These are phyloP conservation scores for Aspergillus bombycis DNA, from an alignment of 2,329 filamentous ascomycete species.

Conservation along the genomic window DNA sequence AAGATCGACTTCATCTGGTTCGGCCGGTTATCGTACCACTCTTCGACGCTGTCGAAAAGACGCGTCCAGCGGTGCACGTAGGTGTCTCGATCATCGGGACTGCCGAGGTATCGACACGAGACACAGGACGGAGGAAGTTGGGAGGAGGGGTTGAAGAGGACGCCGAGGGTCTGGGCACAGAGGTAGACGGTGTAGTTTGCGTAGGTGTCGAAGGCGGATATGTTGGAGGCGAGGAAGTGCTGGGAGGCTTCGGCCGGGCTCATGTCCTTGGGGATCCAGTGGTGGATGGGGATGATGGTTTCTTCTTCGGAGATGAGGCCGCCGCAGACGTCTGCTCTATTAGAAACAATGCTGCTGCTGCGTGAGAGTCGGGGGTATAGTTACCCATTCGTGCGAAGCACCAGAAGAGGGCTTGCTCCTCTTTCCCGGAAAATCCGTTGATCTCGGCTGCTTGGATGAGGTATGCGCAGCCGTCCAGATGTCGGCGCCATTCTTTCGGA, in stretches of 20 bases:
- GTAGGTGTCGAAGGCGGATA: constrained; percentile 48
- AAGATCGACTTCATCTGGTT: constrained; percentile 34
- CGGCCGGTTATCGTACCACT: constrained; percentile 43
- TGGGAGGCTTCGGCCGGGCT: constrained; percentile 25
- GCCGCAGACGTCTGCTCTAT: constrained; percentile 51
- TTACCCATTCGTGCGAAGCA: constrained; percentile 58
- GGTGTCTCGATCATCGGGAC: constrained; percentile 22
- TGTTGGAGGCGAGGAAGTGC: constrained; percentile 30
- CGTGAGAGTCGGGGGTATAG: constrained; percentile 7
- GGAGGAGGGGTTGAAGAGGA: constrained; percentile 33
- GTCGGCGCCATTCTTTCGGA: constrained; percentile 55
- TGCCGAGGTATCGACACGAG: constrained; percentile 21
- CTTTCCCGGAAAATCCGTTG: constrained; percentile 54
- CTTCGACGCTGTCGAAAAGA: constrained; percentile 45
- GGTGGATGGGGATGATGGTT: constrained; percentile 53
- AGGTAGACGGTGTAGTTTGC: constrained; percentile 57
- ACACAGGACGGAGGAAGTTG: constrained; percentile 17
- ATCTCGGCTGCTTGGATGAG: constrained; percentile 55
- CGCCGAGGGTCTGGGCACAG: constrained; percentile 48
- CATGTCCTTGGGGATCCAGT: constrained; percentile 46
- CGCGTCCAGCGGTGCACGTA: constrained; percentile 41
- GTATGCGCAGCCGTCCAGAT: constrained; percentile 57
- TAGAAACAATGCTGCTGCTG: constrained; percentile 1
- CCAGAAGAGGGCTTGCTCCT: constrained; percentile 58
- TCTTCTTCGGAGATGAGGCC: constrained; percentile 56